A percentile compares a stretch with the other conserved stretches of the same genome.
These are phyloP conservation scores for Crithidia thermophila DNA, from an alignment of 208 protist species.

Conservation along the genomic window DNA sequence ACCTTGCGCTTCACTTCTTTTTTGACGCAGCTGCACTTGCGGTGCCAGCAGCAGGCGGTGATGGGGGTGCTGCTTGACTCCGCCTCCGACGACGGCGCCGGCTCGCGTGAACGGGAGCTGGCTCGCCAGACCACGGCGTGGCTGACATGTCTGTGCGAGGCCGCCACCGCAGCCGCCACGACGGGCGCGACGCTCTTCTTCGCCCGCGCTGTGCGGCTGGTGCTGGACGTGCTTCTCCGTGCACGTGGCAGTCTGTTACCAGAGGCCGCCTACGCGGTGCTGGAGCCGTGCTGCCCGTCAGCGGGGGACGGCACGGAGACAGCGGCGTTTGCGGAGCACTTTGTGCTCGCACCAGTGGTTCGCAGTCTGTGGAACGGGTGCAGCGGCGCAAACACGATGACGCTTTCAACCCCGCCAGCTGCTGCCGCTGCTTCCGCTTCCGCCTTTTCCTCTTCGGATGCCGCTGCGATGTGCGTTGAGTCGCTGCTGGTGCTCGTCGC, in stretches of 20 bases:
- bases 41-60: slow-evolving; percentile 21
- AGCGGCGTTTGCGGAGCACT: slow-evolving; percentile 6
- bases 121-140: slow-evolving; percentile 10
- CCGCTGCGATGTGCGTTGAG: background rate
- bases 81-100: slow-evolving; percentile 13
- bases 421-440: background rate
- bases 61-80: slow-evolving; percentile 17
- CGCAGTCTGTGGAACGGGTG: slow-evolving; percentile 22
- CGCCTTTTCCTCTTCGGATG: background rate
- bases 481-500: slow-evolving; percentile 20
- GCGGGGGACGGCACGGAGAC: slow-evolving; percentile 7
- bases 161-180: background rate
- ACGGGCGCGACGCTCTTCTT: slow-evolving; percentile 5
- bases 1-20: slow-evolving; percentile 34
- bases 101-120: slow-evolving; percentile 17
- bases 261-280: background rate
- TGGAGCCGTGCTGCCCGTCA: slow-evolving; percentile 8
- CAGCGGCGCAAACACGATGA: background rate
- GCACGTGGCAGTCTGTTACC: slow-evolving; percentile 27
- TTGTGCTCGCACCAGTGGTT: slow-evolving; percentile 9
- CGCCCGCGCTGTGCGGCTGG: slow-evolving; percentile 15
- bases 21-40: slow-evolving; percentile 26
- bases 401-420: background rate
- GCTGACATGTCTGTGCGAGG: slow-evolving; percentile 9
- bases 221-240: slow-evolving; percentile 19